Evolutionary conservation across 2,329 filamentous ascomycete genomes (phyloP), one percentile per base, ranked within the genome.

Genomic region (Aspergillus pseudoviridinutans): DNA sequence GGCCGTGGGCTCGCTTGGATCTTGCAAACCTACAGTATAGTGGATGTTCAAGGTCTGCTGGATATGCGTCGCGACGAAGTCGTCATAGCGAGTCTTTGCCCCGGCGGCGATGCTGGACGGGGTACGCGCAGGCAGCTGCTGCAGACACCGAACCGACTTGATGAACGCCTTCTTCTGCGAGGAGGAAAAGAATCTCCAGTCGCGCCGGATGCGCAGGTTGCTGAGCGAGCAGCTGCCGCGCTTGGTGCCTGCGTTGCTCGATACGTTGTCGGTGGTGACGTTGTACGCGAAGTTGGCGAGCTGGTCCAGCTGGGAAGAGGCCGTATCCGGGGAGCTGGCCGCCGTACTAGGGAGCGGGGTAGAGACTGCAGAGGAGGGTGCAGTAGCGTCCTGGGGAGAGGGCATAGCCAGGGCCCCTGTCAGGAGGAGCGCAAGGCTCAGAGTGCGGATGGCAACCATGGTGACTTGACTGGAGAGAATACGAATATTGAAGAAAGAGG

Each of bases 51-150:
- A 58, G 1, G 80, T 80, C 59, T 78, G 73, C 53, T 80, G 77
- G 56, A 84, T 76, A 59, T 83, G 81, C 0, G 74, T 72, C 4
- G 75, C 79, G 4, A 80, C 71, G 46, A 78, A 83, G 57, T 84
- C 81, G 61, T 84, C 81, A 56, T 76, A 82, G n/a, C 56, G 79
- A 59, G 72, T 76, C 56, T 70, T 72, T 2, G 76, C 78, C 2
- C 80, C 81, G 0, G 79, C 68, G 0, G 74, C 76, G 10, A 71
- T 66, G 0, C 65, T 61, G 0, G 67, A 55, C 0, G 74, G 70
- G 0, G 73, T 74, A 22, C 64, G 66, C 3, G 78, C 61, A 0
- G 78, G 75, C 60, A 71, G 68, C 4, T 63, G 62, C 58, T 76
- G 73, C 20, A 82, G 64, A 54, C 80, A 82, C 44, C 76, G 69